Conservation (phyloP, 805 yeast species). For the Schwanniomyces polymorphus region DNA sequence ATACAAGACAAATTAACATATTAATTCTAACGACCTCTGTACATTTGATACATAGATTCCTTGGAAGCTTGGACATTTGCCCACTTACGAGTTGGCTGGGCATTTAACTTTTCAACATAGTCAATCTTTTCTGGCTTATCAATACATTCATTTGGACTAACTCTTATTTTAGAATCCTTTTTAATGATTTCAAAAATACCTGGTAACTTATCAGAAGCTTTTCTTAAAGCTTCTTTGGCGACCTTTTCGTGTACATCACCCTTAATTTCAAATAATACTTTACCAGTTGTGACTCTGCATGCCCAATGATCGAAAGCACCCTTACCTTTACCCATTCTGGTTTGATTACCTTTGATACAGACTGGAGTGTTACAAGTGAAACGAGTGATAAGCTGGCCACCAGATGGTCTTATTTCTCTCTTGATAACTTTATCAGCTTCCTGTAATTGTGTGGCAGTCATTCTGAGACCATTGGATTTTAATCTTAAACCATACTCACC, state of each 20-base stretch:
- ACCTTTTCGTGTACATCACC: conserved; percentile 80
- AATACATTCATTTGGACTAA: conserved; percentile 60
- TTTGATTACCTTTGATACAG: conserved; percentile 95
- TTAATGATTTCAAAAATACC: conserved; percentile 87
- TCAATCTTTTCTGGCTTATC: conserved; percentile 50
- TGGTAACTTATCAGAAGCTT: conserved; percentile 89
- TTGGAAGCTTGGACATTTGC: conserved; percentile 53
- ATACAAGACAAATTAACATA: not conserved
- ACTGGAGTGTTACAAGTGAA: conserved; percentile 84
- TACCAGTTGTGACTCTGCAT: conserved; percentile 93
- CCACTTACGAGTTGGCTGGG: conserved; percentile 66
- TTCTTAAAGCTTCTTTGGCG: conserved; percentile 86
- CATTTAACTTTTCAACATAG: conserved; percentile 52
- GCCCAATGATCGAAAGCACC: conserved; percentile 98
- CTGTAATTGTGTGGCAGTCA: conserved; percentile 83
- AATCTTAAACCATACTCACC: conserved; percentile 88
- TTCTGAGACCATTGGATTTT: conserved; percentile 81
- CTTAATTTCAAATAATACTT: conserved; percentile 84
- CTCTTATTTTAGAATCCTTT: conserved; percentile 62
- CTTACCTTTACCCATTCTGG: conserved; percentile 99
- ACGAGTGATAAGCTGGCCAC: conserved; percentile 77
- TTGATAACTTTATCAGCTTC: conserved; percentile 87
- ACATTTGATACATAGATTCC: conserved; percentile 53
- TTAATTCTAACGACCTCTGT: conserved; percentile 53
- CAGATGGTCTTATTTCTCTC: conserved; percentile 79